Conservation (phyloP, 139 green algal species). For the Chlorella sp. region DNA sequence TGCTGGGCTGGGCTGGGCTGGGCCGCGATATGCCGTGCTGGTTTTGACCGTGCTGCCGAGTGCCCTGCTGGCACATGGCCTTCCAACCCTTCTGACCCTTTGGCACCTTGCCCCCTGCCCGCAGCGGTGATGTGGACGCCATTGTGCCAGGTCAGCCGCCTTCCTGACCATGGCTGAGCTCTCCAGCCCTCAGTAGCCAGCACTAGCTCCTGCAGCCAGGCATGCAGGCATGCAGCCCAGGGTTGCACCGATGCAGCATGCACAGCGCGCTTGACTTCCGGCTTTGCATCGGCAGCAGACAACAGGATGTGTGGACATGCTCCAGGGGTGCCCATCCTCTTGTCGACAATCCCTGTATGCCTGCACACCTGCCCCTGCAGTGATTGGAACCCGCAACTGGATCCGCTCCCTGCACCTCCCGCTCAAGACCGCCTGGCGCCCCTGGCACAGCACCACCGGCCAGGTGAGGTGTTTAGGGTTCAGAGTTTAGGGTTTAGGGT, state of each 20-base stretch:
- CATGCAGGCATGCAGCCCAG: neutral
- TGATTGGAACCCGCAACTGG: constrained; percentile 70
- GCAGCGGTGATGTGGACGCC: constrained; percentile 77
- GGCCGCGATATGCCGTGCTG: neutral
- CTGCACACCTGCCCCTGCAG: neutral
- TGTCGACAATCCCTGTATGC: neutral
- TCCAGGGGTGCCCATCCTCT: neutral
- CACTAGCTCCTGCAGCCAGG: neutral
- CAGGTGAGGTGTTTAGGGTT: no score
- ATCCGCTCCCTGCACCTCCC: constrained; percentile 55
- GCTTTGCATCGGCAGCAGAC: neutral
- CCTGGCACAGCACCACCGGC: constrained; percentile 47
- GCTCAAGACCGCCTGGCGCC: constrained; percentile 39
- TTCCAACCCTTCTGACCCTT: neutral
- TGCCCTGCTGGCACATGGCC: no score
- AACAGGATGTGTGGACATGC: neutral
- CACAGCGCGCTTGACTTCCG: no score
- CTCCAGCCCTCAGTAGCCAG: neutral
- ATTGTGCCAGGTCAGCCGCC: constrained; percentile 63
- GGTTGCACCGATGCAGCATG: neutral
- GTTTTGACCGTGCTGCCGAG: neutral
- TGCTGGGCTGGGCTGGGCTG: neutral
- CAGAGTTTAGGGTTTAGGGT: no score
- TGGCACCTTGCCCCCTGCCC: constrained; percentile 49
- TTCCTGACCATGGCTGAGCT: neutral